Conservation (phyloP, 805 yeast species). For the Monosporozyma siamensis region DNA sequence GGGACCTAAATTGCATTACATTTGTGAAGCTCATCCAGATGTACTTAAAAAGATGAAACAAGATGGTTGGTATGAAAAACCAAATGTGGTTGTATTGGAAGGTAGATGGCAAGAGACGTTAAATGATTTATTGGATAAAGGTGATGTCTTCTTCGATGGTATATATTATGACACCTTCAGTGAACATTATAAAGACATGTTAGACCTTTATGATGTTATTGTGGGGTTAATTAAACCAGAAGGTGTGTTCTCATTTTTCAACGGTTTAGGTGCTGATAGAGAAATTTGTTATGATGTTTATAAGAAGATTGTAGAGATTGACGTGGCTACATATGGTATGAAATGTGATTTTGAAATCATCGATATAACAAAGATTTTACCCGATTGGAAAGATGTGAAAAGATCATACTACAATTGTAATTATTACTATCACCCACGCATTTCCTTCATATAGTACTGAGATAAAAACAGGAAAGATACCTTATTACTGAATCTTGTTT, state of each 20-base stretch:
- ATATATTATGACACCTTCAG: conserved; percentile 90
- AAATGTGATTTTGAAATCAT: conserved; percentile 40
- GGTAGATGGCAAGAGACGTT: conserved; percentile 92
- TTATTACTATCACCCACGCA: conserved; percentile 28
- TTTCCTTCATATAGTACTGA: conserved; percentile 10
- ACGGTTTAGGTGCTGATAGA: conserved; percentile 80
- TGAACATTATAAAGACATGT: conserved; percentile 84
- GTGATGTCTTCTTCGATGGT: conserved; percentile 69
- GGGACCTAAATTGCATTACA: conserved; percentile 53
- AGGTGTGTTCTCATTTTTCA: conserved; percentile 85
- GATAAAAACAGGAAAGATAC: background rate
- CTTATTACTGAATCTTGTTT: background rate
- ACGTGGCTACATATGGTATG: conserved; percentile 71
- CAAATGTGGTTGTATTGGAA: conserved; percentile 61
- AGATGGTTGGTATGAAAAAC: conserved; percentile 78
- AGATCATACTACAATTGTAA: conserved; percentile 29
- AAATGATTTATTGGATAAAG: conserved; percentile 51
- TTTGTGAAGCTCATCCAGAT: conserved; percentile 92
- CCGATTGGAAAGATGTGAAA: conserved; percentile 29
- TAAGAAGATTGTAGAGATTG: conserved; percentile 69
- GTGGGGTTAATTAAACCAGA: conserved; percentile 76
- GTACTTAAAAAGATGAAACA: conserved; percentile 56
- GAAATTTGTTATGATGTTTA: conserved; percentile 75
- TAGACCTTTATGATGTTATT: conserved; percentile 68
- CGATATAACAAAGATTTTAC: conserved; percentile 16